Conservation (phyloP, 176 grass and related monocot genomes). For the Lolium multiflorum region DNA sequence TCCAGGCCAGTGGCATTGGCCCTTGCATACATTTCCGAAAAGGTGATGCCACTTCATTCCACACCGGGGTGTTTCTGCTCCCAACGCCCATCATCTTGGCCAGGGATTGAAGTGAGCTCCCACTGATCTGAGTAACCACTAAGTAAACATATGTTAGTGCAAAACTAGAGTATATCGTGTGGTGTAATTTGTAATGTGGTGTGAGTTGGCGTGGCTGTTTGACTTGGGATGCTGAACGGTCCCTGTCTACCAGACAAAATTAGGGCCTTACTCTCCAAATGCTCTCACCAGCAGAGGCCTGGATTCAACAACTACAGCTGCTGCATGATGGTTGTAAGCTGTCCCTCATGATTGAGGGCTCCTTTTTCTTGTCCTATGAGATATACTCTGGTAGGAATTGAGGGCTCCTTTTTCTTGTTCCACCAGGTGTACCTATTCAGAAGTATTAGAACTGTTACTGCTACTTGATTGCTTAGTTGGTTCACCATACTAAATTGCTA, state of each 20-base stretch:
- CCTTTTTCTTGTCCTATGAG: too few species aligned
- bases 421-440: too few species aligned
- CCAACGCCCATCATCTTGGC: not conserved
- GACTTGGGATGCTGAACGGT: conserved; percentile 24
- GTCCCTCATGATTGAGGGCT: conserved; percentile 15
- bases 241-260: conserved; percentile 27
- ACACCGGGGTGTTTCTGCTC: conserved; percentile 17
- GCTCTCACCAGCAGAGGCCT: conserved; percentile 63
- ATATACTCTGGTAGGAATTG: too few species aligned
- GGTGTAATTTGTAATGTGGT: not conserved
- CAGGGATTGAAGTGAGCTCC: conserved; percentile 76
- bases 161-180: too few species aligned
- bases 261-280: conserved; percentile 66
- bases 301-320: conserved; percentile 87
- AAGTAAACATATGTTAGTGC: too few species aligned
- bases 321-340: conserved; percentile 92
- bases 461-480: too few species aligned
- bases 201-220: conserved; percentile 28
- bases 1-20: conserved; percentile 64
- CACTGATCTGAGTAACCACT: conserved; percentile 35
- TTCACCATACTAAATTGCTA: too few species aligned
- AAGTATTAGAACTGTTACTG: too few species aligned
- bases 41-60: conserved; percentile 50
- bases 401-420: too few species aligned
- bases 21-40: conserved; percentile 58